Percentiles rank a stretch among this genome's conserved stretches.
These are phyloP conservation scores for Hymenoscyphus repandus DNA, from an alignment of 2,329 filamentous ascomycete genomes.

Conservation along the genomic window DNA sequence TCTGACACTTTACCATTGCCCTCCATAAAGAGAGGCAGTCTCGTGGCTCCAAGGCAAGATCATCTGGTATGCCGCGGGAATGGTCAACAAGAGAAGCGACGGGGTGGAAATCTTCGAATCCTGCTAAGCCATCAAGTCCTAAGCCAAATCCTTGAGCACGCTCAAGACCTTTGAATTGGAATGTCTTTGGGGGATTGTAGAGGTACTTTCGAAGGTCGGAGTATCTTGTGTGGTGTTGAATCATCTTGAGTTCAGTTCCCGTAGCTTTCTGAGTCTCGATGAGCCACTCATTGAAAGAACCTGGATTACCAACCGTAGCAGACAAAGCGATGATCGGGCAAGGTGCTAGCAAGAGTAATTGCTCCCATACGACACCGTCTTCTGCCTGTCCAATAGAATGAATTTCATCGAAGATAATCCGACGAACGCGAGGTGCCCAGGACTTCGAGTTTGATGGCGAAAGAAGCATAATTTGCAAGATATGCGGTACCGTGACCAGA, in stretches of 20 bases:
- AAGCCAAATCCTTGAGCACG: constrained; percentile 35
- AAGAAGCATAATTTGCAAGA: constrained; percentile 73
- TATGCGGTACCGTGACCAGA: constrained; percentile 71
- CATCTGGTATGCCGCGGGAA: constrained; percentile 58
- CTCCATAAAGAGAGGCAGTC: constrained; percentile 65
- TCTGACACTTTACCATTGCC: constrained; percentile 55
- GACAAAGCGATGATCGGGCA: constrained; percentile 77
- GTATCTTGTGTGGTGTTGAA: constrained; percentile 64
- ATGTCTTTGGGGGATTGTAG: constrained; percentile 48
- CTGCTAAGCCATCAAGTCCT: constrained; percentile 38
- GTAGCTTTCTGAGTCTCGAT: constrained; percentile 56
- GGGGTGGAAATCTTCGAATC: constrained; percentile 51
- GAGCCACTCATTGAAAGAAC: constrained; percentile 66
- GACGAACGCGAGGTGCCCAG: constrained; percentile 64
- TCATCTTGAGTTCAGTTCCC: constrained; percentile 60
- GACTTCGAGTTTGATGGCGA: constrained; percentile 57
- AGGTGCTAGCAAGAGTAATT: constrained; percentile 66
- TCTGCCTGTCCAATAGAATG: constrained; percentile 75
- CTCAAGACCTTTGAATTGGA: constrained; percentile 31
- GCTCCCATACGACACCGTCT: constrained; percentile 74
- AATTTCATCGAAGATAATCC: constrained; percentile 79
- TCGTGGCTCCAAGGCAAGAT: constrained; percentile 63
- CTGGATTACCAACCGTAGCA: constrained; percentile 72
- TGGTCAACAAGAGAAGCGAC: constrained; percentile 57
- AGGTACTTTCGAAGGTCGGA: constrained; percentile 74